Percentiles rank a stretch among this genome's conserved stretches.
phyloP scores from a whole-genome alignment of 2,329 filamentous ascomycete species.

The Xylaria sp. region DNA sequence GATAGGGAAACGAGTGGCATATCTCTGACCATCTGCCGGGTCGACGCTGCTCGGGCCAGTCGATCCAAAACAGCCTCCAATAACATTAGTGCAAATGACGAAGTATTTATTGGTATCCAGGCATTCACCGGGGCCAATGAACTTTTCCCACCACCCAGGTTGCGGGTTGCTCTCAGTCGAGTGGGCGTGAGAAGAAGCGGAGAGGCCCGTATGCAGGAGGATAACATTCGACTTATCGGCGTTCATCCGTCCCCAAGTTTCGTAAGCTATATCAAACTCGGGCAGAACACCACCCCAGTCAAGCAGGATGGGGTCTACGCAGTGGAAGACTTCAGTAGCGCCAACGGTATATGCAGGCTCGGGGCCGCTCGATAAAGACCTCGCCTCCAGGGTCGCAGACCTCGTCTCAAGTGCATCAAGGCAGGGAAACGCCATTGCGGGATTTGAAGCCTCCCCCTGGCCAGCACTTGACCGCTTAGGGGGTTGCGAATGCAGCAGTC shows the following conservation, averaged over 20 bases:
- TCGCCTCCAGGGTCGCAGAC: slow-evolving; percentile 73
- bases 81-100: slow-evolving; percentile 93
- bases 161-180: slow-evolving; percentile 86
- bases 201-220: slow-evolving; percentile 89
- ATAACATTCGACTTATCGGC: slow-evolving; percentile 84
- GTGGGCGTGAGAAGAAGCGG: slow-evolving; percentile 95
- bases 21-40: slow-evolving; percentile 83
- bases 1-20: slow-evolving; percentile 94
- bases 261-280: slow-evolving; percentile 89
- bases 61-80: slow-evolving; percentile 94
- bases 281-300: slow-evolving; percentile 96
- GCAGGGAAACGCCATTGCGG: slow-evolving; percentile 87
- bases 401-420: slow-evolving; percentile 82
- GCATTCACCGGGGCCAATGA: slow-evolving; percentile 85
- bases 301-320: slow-evolving; percentile 74
- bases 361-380: slow-evolving; percentile 75
- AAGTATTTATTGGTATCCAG: slow-evolving; percentile 92
- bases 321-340: slow-evolving; percentile 78
- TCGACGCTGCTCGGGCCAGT: slow-evolving; percentile 90
- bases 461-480: slow-evolving; percentile 31
- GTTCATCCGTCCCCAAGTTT: slow-evolving; percentile 88
- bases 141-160: slow-evolving; percentile 98
- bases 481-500: slow-evolving; percentile 36
- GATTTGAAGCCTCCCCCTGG: slow-evolving; percentile 67
- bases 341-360: slow-evolving; percentile 95